phyloP scores from a whole-genome alignment of 768 basidiomycete species.

The Filobasidium wieringae region DNA sequence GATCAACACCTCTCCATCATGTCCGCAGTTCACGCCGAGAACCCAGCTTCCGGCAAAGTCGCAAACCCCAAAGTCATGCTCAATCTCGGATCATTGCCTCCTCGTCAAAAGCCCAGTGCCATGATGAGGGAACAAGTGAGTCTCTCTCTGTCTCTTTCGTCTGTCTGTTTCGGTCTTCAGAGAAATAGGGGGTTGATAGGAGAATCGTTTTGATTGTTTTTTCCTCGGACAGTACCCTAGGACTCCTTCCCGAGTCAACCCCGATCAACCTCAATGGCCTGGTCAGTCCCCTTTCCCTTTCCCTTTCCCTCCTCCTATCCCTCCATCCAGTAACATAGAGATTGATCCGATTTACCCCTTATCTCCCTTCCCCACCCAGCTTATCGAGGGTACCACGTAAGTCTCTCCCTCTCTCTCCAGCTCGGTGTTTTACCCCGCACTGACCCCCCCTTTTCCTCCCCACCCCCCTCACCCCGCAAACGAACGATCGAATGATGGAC shows the following conservation, averaged over 20 bases:
- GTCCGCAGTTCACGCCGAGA: constrained; percentile 4
- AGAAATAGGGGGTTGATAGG: not conserved
- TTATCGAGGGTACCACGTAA: constrained; percentile 40
- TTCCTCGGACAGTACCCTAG: constrained; percentile 30
- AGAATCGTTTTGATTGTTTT: not conserved
- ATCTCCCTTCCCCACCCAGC: not conserved
- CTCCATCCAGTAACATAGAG: not conserved
- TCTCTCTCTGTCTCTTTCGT: constrained; percentile 13
- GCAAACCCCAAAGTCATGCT: constrained; percentile 24
- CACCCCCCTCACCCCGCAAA: no score
- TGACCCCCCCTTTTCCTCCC: not conserved
- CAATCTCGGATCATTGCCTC: constrained; percentile 40
- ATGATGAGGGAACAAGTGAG: constrained; percentile 31
- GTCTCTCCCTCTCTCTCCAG: not conserved
- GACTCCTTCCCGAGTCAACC: constrained; percentile 36
- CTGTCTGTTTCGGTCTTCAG: not conserved
- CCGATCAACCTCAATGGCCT: constrained; percentile 43
- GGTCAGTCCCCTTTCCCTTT: constrained; percentile 28
- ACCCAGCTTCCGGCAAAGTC: constrained; percentile 10
- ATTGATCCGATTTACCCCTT: not conserved
- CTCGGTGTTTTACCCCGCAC: not conserved
- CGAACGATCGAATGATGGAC: no score
- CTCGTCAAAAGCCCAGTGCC: constrained; percentile 38
- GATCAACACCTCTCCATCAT: no score
- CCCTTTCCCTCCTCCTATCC: not conserved